Evolutionary conservation across 2,329 filamentous ascomycete genomes (phyloP).

Genomic region (Albophoma yamanashiensis): DNA sequence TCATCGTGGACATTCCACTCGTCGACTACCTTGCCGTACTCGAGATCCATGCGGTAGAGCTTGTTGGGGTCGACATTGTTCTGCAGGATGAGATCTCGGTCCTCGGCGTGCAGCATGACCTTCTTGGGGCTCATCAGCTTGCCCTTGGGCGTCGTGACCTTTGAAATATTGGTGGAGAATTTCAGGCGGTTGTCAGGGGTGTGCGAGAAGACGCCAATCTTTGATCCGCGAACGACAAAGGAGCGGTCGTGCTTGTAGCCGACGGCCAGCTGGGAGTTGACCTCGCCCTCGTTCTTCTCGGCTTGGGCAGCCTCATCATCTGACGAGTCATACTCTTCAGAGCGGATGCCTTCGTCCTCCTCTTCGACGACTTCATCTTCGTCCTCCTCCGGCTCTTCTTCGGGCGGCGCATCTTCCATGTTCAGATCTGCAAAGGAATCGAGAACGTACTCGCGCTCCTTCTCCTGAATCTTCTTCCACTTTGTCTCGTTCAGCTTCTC

Average conservation of each 20-base stretch:
- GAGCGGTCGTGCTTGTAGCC: conserved; percentile 96
- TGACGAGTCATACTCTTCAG: conserved; percentile 57
- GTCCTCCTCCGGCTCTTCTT: conserved; percentile 43
- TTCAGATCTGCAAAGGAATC: conserved; percentile 92
- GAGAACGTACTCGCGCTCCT: conserved; percentile 86
- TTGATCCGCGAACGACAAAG: conserved; percentile 91
- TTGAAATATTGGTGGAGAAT: conserved; percentile 95
- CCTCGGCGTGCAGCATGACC: conserved; percentile 89
- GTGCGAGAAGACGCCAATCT: conserved; percentile 98
- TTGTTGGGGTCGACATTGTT: conserved; percentile 77
- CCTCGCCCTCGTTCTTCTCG: conserved; percentile 61
- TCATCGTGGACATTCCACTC: conserved; percentile 98
- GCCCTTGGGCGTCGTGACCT: conserved; percentile 80
- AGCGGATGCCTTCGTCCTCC: conserved; percentile 54
- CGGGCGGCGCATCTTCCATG: conserved; percentile 64
- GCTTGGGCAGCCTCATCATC: conserved; percentile 67
- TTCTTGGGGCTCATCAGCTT: conserved; percentile 89
- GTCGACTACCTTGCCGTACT: conserved; percentile 95
- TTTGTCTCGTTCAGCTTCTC: conserved; percentile 91
- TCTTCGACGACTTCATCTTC: conserved; percentile 50
- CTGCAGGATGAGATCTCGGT: conserved; percentile 82
- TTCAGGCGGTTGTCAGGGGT: conserved; percentile 85
- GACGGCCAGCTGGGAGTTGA: conserved; percentile 89
- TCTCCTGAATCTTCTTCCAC: conserved; percentile 86
- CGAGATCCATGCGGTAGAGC: conserved; percentile 93